Base-by-base conservation (phyloP, 2,329 filamentous ascomycete species). In the Lecanicillium sp. region DNA sequence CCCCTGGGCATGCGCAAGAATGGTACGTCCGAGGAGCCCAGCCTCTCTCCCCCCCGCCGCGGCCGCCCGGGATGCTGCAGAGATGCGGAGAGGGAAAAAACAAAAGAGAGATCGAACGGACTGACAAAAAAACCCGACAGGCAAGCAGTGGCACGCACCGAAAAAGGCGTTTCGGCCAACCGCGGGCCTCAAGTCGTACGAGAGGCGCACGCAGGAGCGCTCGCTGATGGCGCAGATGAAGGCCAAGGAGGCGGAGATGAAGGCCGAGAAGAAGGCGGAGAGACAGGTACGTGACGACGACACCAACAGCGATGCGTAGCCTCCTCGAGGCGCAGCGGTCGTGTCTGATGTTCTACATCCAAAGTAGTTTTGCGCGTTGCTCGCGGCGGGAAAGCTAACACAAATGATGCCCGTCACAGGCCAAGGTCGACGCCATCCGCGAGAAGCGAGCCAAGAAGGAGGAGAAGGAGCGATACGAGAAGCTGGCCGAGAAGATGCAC, bases 401-500 rank as follows among this genome's bases (percentile, higher is more conserved):
- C n/a, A n/a, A n/a, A n/a, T n/a, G n/a, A n/a, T n/a, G n/a, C n/a
- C n/a, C n/a, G n/a, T n/a, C n/a, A n/a, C n/a, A 95, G 87, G 77
- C 79, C 62, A 83, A 83, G 56, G 81, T 93, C 47, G 79, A 90
- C 61, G 78, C 78, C 10, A 87, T 97, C 62, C 90, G 86, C 61
- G 89, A 95, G 55, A 90, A 86, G 68, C 80, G 88, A 57, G 85
- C 82, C 17, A 87, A 84, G 44, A 97, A 96, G 77, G 90, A 89
- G 60, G 93, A 97, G 74, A 90, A 86, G 68, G 89, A 90, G 61
- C 77, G 91, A 57, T 97, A 91, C 64, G 88, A 90, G 67, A 88
- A 90, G 74, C 81, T 98, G 81, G 91, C 90, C 17, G 88, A 90
- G 71, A 97, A 93, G 74, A 97, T 98, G 93, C 91, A 97, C 72